Base-by-base conservation (phyloP, 352 stramenopile species). In the Globisporangium ultimum region DNA sequence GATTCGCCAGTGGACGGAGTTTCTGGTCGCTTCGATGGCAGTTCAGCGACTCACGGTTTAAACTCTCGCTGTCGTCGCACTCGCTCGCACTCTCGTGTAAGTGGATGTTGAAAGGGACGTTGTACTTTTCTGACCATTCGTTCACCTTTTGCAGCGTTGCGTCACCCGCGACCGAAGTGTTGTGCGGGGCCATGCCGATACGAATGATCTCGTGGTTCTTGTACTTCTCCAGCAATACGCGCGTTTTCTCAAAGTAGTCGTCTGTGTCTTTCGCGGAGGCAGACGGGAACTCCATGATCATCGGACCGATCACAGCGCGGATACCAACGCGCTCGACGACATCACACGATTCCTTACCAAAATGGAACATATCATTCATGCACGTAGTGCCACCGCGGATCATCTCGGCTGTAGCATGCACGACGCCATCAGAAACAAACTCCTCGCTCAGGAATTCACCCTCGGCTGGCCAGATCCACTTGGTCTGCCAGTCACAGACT, bases 331-430 rank as follows among this genome's bases (percentile, higher is more conserved):
- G 21, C 53, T 91, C 72, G 20, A 93, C 56, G 12, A 84, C 85
- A 14, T 74, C 54, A 38, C 74, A 82, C 9, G 72, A 67, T 10
- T 80, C 71, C 2, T 86, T 63, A 0, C 82, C 70, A 63, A 93
- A 95, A 65, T 94, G 95, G 78, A 95, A 96, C 89, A 97, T 97
- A 70, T 97, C 88, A 55, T 95, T 95, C 68, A 83, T 93, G 67
- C 88, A 96, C 15, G 89, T 97, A 24, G 86, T 95, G 34, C 89
- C 89, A 43, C 78, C 67, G 18, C 84, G 80, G n/a, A 97, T 78
- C 79, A 96, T 94, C 74, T 97, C 89, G n/a, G 88, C 88, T 6
- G 76, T 77, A 2, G 87, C 87, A 49, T 95, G 82, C 17, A 71
- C 74, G 61, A 85, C 87, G 43, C 84, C 88, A 47, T 89, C 78